Evolutionary conservation across 1,284 basidiomycete species (phyloP).

Genomic region (Fomitiporia mediterranea): DNA sequence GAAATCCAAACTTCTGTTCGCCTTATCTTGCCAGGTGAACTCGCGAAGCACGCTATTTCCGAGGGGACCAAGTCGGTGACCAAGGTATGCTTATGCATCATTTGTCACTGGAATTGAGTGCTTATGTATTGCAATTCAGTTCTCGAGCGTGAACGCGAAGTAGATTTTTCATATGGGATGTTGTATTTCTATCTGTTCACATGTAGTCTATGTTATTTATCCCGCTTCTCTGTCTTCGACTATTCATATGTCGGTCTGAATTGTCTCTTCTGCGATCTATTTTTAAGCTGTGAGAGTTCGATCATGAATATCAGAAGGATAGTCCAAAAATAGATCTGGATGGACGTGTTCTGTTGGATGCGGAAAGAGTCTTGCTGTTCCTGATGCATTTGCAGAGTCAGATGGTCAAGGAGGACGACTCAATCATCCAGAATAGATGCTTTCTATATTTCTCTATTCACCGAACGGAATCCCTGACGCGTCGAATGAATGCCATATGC

Average conservation of each 20-base stretch:
- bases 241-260: no score
- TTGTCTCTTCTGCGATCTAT: no score
- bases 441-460: background rate
- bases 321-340: no score
- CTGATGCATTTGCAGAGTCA: no score
- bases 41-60: slow-evolving; percentile 66
- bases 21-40: slow-evolving; percentile 55
- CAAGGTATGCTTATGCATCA: slow-evolving; percentile 30
- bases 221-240: no score
- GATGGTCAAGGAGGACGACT: background rate
- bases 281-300: no score
- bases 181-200: slow-evolving; percentile 15
- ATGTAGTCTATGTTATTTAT: slow-evolving; percentile 18
- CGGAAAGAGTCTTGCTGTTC: no score
- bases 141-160: slow-evolving; percentile 64
- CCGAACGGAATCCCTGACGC: background rate
- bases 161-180: slow-evolving; percentile 23
- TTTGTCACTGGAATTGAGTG: background rate
- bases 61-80: slow-evolving; percentile 42
- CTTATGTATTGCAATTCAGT: slow-evolving; percentile 33
- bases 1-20: slow-evolving; percentile 57
- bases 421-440: background rate
- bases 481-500: no score
- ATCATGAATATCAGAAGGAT: no score
- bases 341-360: no score